Evolutionary conservation across 2,329 filamentous ascomycete species (phyloP), one percentile per base, ranked within the genome.

Genomic region (Arthrinium phaeospermum): DNA sequence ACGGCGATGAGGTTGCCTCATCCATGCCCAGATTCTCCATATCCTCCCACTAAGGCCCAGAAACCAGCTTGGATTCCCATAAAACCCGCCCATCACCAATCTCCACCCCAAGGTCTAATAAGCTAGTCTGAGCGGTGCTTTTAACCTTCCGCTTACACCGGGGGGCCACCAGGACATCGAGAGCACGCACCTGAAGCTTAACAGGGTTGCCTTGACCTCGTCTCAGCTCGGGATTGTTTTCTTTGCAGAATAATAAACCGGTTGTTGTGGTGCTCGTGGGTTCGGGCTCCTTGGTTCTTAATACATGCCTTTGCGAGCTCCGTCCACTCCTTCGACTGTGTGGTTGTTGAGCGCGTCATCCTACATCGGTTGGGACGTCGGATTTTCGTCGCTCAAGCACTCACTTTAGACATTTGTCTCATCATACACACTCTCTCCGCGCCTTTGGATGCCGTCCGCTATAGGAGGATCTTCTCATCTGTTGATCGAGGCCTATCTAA

Each of bases 201-300:
- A 73, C 76, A 77, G 69, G 75, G 76, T 77, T 77, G 72, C 77
- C 76, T 76, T 77, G 75, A 73, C 74, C 74, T 75, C 73, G 68
- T 67, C 68, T 74, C 76, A 73, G 73, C 74, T 74, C 71, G 57
- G 57, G 57, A 34, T 64, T 64, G 57, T 64, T 64, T 64, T 64
- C 57, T 64, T 64, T 64, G 7, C 34, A 64, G 57, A 64, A 64
- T 41, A 73, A n/a, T 67, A 67, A 73, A 70, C 74, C 72, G 64
- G 64, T 70, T 72, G 53, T 73, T 72, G 72, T 71, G 68, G 68
- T 73, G 71, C 68, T 72, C 70, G 73, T 53, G 69, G 69, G 53
- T 61, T 67, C 41, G 57, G 47, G 37, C 69, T 41, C 24, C 51
- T 45, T 68, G 47, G 67, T 53, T 45, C 30, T 34, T 44, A n/a